Evolutionary conservation across 2,329 filamentous ascomycete species (phyloP), one percentile per base, ranked within the genome.

Genomic region (Colletotrichum higginsianum): DNA sequence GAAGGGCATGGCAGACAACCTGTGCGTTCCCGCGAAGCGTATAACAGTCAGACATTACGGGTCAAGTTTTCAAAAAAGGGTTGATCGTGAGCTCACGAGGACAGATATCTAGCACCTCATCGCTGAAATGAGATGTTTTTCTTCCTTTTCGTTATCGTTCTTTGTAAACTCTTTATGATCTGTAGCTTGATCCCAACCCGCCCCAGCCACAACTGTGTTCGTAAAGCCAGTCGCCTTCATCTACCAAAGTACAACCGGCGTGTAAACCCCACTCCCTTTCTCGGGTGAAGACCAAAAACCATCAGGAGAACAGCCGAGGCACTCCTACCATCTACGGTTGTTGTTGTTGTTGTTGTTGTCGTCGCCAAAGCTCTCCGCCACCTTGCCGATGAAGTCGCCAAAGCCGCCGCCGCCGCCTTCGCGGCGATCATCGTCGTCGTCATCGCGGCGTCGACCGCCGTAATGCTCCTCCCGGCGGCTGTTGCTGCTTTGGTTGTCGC

Each of bases 401-500:
- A 79, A 62, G 49, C 72, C 53, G 23, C 72, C 74, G 13, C 62
- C 68, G 30, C 73, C 74, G 9, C 57, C 67, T 35, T 74, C 67
- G 47, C 72, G 66, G 56, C 66, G 64, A 40, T 72, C 63, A 16
- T 66, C 68, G 11, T 73, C 69, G 7, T 69, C 64, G 38, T 72
- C 73, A n/a, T 56, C n/a, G 67, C 70, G 38, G 58, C 47, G 72
- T 26, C 73, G 71, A 23, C 77, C 30, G 40, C 66, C 40, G 47
- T 71, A 63, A 46, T 46, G 63, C 44, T 55, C 56, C 30, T 69
- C 52, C 65, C 73, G 71, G 13, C 76, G 75, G 6, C 78, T 66
- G 65, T 76, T 73, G 11, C 61, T 52, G 49, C 72, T n/a, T 74
- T 77, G 42, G 77, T 75, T 73, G 38, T 76, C 70, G 40, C 76